Percentiles rank a stretch among this genome's conserved stretches.
Evolutionary conservation across 139 green algal species (phyloP).

Genomic region (Ettlia oleoabundans): DNA sequence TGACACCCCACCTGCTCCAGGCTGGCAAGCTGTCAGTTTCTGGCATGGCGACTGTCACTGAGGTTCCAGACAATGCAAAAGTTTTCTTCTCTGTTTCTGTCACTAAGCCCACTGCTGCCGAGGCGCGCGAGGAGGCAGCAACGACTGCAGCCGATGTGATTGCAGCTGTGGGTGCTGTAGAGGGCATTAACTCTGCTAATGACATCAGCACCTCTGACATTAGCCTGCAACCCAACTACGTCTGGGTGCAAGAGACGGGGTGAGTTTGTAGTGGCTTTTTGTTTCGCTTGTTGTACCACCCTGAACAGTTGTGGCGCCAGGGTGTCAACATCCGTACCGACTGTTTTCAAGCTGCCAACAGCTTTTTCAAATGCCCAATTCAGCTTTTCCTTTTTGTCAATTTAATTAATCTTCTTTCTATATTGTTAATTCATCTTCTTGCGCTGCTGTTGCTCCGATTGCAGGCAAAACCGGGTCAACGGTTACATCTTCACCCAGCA

Average conservation of each 20-base stretch:
- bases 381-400: too few species aligned
- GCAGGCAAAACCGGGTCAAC: neutral
- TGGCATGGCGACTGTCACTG: neutral
- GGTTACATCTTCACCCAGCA: conserved; percentile 21
- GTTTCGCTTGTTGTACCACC: too few species aligned
- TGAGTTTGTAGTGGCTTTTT: neutral
- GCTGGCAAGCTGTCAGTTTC: conserved; percentile 9
- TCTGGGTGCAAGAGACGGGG: neutral
- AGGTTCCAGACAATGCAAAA: conserved; percentile 7
- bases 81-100: neutral
- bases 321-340: too few species aligned
- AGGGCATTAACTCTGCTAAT: neutral
- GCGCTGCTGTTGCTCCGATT: too few species aligned
- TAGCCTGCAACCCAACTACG: conserved; percentile 1
- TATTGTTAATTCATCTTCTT: too few species aligned
- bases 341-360: too few species aligned
- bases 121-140: neutral
- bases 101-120: neutral
- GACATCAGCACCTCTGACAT: conserved; percentile 10
- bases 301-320: too few species aligned
- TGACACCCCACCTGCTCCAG: neutral
- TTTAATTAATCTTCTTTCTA: too few species aligned
- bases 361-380: too few species aligned
- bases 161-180: neutral
- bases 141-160: neutral